Conservation (phyloP, 805 yeast species). For the Cyberlindnera sargentensis region DNA sequence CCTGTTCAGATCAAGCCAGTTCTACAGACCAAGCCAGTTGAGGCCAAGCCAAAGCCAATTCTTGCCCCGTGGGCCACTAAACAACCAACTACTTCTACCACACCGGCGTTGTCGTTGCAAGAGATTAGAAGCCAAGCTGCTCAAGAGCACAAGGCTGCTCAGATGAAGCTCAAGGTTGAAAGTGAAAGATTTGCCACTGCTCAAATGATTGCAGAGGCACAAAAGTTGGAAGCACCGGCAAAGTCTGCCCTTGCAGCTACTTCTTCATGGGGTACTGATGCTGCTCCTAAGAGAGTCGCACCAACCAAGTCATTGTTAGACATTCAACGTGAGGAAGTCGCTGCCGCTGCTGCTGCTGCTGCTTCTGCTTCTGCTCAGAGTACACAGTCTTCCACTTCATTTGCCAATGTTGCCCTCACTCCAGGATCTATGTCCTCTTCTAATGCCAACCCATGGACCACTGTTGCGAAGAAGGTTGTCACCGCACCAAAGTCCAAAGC, state of each 20-base stretch:
- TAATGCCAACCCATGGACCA: conserved; percentile 33
- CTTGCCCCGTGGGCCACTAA: conserved; percentile 51
- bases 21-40: conserved; percentile 1
- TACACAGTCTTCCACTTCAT: conserved; percentile 12
- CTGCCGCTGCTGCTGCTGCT: conserved; percentile 24
- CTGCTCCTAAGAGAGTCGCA: conserved; percentile 15
- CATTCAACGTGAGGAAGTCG: conserved; percentile 52
- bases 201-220: conserved; percentile 15
- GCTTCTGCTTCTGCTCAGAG: conserved; percentile 2
- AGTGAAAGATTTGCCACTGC: conserved; percentile 17
- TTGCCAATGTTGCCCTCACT: conserved; percentile 18
- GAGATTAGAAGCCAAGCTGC: conserved; percentile 44
- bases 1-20: too few relatives aligned
- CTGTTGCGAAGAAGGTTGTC: conserved; percentile 23
- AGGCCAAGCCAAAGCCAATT: conserved; percentile 5
- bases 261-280: conserved; percentile 32
- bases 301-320: conserved; percentile 51
- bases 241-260: conserved; percentile 25
- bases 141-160: conserved; percentile 35
- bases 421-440: background rate
- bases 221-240: conserved; percentile 11
- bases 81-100: conserved; percentile 13
- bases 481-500: conserved; percentile 4
- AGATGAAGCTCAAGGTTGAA: conserved; percentile 29
- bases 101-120: conserved; percentile 40